Evolutionary conservation across 23 red algal genomes (phyloP), one percentile per base, ranked within the genome.

Genomic region (Chondrus crispus): DNA sequence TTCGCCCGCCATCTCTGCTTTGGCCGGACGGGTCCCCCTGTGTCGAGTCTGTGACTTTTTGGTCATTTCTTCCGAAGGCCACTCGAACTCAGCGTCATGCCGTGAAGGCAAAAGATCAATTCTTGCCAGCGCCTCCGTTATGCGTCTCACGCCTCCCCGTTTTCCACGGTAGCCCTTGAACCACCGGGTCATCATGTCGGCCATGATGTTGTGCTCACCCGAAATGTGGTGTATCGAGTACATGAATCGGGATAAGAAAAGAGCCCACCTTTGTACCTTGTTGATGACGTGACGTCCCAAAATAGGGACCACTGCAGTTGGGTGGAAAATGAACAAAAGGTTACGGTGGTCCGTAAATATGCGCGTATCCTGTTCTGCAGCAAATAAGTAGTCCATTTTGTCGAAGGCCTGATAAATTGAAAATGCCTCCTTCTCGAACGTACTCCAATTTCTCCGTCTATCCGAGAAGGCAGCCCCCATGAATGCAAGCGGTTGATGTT

Each of bases 161-260:
- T 28, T 24, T 42, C 39, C 37, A 20, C 77, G 57, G 48, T 92
- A 92, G 43, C 77, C 60, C 33, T 57, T 52, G 28, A 74, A 71
- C 74, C 74, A 92, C 36, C 77, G 41, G 2, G 75, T 84, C 48
- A 92, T 37, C 12, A 92, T 92, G 60, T 92, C 77, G 12, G 74
- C 77, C 28, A 72, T 78, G n/a, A 84, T 24, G 38, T 92, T 84
- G 40, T 54, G 43, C 29, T 83, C 22, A 10, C 88, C 88, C 44
- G 76, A 46, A 18, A 73, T 84, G 62, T 74, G 74, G 20, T 92
- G 60, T 26, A 92, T 92, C 14, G n/a, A 30, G 51, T 71, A 92
- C 30, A 78, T 37, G 38, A 92, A 92, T 5, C 22, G 5, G 0
- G 62, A 76, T 35, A 92, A 48, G 29, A 82, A 84, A 10, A 84